Base-by-base conservation (phyloP, 805 yeast species). In the Cyberlindnera meyerae region DNA sequence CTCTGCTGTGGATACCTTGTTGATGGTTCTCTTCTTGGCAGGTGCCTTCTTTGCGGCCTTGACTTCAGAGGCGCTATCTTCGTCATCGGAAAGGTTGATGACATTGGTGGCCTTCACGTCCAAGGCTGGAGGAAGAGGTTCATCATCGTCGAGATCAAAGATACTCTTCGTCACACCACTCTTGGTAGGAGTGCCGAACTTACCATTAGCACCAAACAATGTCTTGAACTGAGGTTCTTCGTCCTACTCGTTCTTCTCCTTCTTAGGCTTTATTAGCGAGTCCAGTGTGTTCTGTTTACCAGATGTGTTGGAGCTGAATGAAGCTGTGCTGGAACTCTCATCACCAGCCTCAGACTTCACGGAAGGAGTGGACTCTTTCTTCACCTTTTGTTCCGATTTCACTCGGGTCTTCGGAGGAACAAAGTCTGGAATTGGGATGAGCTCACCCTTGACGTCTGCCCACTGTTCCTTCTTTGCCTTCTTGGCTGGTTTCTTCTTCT, bases 201-300 rank as follows among this genome's bases (percentile, higher is more conserved):
- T 47, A 20, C 39, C 47, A 11, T 52, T 51, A n/a, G 36, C 46
- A 6, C 70, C 70, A 42, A 66, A 65, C 8, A 66, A 47, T 17
- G 64, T 48, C 30, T 56, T 57, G 41, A 63, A 63, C 28, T 52
- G 35, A 7, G 56, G 52, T 30, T 49, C 49, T 33, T 37, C 29
- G 21, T 45, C 37, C 29, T 45, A 40, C 31, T 38, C 31, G 40
- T 43, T 28, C 29, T 44, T 36, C 35, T 44, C 40, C 36, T 48
- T 46, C 33, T 38, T 48, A 16, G 32, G 29, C 26, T 38, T 24
- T 32, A 22, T 11, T 26, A 37, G 12, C 12, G 30, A 22, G 12
- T 27, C 43, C 27, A 25, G 37, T 2, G 40, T 22, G 13, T 25
- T 16, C 25, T 24, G 31, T 22, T 33, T 20, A 11, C 18, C 28